Evolutionary conservation across 2,329 filamentous ascomycete species (phyloP).

Genomic region (Aotearoamyces nothofagi): DNA sequence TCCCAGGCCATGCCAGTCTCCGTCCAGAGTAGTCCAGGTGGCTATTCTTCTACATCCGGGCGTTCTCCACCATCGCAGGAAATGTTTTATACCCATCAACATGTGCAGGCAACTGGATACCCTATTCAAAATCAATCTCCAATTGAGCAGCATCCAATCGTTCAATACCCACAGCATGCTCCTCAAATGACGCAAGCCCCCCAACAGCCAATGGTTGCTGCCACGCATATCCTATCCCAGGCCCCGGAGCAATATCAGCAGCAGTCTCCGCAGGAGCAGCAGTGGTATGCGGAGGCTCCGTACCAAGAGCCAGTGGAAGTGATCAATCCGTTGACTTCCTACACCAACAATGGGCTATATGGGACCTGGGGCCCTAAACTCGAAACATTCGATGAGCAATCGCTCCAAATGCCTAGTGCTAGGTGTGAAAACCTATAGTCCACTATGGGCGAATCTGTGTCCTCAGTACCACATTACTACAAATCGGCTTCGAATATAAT

Average conservation of each 20-base stretch:
- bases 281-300: conserved; percentile 34
- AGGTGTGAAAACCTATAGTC: conserved; percentile 38
- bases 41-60: conserved; percentile 39
- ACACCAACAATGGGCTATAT: conserved; percentile 33
- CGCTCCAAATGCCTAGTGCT: conserved; percentile 43
- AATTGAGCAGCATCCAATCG: conserved; percentile 27
- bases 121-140: conserved; percentile 31
- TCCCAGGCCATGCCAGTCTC: conserved; percentile 26
- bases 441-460: too few species aligned
- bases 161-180: conserved; percentile 18
- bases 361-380: conserved; percentile 39
- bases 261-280: conserved; percentile 27
- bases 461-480: too few species aligned
- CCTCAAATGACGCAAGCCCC: conserved; percentile 11
- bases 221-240: conserved; percentile 18
- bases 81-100: conserved; percentile 40
- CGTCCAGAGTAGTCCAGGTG: conserved; percentile 41
- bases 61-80: conserved; percentile 38
- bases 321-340: conserved; percentile 34
- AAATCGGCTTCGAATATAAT: too few species aligned
- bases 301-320: conserved; percentile 44
- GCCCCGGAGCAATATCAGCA: conserved; percentile 24
- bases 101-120: conserved; percentile 31
- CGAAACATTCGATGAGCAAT: conserved; percentile 32
- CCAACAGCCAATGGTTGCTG: conserved; percentile 13